Evolutionary conservation across 2,329 filamentous ascomycete species (phyloP).

Genomic region (Cladorrhinum sp.): DNA sequence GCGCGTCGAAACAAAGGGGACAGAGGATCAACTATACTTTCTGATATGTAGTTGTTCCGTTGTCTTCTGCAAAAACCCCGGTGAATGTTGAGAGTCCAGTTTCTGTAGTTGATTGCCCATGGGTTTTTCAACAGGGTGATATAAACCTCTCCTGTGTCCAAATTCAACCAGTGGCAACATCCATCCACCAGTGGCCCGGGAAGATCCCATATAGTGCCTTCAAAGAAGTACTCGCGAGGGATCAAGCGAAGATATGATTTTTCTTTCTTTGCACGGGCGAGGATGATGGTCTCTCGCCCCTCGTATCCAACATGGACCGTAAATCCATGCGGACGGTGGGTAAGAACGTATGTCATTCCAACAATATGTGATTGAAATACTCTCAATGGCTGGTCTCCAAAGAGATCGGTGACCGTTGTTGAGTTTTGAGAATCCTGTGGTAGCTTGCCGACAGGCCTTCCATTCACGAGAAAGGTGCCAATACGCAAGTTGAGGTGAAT

Average conservation of each 20-base stretch:
- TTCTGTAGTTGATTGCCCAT: not conserved
- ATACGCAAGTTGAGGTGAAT: slow-evolving; percentile 11
- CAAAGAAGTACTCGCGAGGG: not conserved
- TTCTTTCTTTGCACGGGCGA: not conserved
- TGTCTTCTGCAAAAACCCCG: not conserved
- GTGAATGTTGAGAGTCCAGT: slow-evolving; percentile 14
- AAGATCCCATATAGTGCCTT: slow-evolving; percentile 5
- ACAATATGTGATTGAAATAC: slow-evolving; percentile 49
- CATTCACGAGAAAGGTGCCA: slow-evolving; percentile 18
- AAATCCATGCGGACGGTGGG: slow-evolving; percentile 43
- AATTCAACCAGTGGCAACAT: slow-evolving; percentile 16
- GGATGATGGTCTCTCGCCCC: slow-evolving; percentile 39
- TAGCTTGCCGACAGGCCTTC: slow-evolving; percentile 38
- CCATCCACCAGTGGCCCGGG: slow-evolving; percentile 11
- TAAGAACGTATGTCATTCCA: slow-evolving; percentile 52
- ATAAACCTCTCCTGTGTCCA: slow-evolving; percentile 14
- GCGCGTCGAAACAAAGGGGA: slow-evolving; percentile 44
- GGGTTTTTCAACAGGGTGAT: slow-evolving; percentile 5
- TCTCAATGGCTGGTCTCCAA: slow-evolving; percentile 50
- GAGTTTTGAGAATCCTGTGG: slow-evolving; percentile 49
- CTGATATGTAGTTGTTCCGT: not conserved
- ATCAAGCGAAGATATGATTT: slow-evolving; percentile 5
- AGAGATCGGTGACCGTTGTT: slow-evolving; percentile 45
- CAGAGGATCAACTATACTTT: slow-evolving; percentile 7
- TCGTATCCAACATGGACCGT: slow-evolving; percentile 49